Percentiles rank a stretch among this genome's conserved stretches.
Conservation (phyloP, 2,329 filamentous ascomycete species). For the Parascedosporium putredinis region DNA sequence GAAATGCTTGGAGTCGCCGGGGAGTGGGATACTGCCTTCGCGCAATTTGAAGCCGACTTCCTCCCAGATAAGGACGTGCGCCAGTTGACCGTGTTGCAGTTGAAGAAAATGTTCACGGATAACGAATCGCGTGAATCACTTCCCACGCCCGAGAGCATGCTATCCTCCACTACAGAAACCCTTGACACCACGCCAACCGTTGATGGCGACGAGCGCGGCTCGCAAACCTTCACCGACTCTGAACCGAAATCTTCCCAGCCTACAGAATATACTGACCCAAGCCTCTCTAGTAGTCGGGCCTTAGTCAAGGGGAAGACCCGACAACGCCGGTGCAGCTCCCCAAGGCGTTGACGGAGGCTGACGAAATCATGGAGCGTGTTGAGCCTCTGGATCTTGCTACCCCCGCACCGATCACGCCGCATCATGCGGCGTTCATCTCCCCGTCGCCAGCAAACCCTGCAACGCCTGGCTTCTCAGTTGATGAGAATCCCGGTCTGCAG, state of each 20-base stretch:
- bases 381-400: conserved; percentile 39
- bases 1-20: conserved; percentile 88
- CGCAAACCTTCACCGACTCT: conserved; percentile 33
- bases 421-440: not conserved
- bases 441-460: not conserved
- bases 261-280: conserved; percentile 27
- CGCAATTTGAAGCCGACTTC: conserved; percentile 85
- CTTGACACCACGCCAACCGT: conserved; percentile 19
- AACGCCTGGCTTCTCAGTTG: not conserved
- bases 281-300: conserved; percentile 21
- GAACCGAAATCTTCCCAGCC: conserved; percentile 37
- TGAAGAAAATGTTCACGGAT: conserved; percentile 91
- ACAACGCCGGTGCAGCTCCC: conserved; percentile 17
- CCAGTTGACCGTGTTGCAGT: conserved; percentile 78
- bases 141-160: conserved; percentile 55
- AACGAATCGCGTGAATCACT: conserved; percentile 73
- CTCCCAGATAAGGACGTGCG: conserved; percentile 95
- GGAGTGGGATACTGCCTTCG: conserved; percentile 86
- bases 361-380: conserved; percentile 32
- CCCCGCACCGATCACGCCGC: not conserved
- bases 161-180: conserved; percentile 25
- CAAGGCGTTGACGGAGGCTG: conserved; percentile 20
- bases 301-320: conserved; percentile 15
- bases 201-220: conserved; percentile 36
- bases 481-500: not conserved